Conservation (phyloP, 2,329 filamentous ascomycete species). For the Berkeleyomyces rouxiae region DNA sequence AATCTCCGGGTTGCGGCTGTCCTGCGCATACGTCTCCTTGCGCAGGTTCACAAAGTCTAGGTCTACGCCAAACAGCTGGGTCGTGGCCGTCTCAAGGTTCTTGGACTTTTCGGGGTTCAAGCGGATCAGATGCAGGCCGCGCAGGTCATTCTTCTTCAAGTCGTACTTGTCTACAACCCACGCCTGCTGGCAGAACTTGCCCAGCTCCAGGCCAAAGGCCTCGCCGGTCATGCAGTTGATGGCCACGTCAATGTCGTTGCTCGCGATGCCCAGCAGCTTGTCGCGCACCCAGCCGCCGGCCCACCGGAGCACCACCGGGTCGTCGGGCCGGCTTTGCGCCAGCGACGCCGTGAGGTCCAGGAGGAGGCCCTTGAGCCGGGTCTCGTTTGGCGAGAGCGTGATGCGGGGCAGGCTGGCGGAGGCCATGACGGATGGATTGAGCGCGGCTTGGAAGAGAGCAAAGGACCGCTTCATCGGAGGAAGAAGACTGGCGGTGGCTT, state of each 20-base stretch:
- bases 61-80: conserved; percentile 69
- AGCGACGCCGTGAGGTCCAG: conserved; percentile 59
- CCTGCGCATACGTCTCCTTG: conserved; percentile 78
- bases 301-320: conserved; percentile 50
- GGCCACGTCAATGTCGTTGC: conserved; percentile 70
- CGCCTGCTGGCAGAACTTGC: conserved; percentile 46
- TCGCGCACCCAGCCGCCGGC: conserved; percentile 81
- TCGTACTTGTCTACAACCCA: conserved; percentile 45
- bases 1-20: conserved; percentile 79
- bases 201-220: conserved; percentile 53
- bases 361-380: conserved; percentile 56
- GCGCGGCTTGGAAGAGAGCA: not conserved
- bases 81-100: conserved; percentile 82
- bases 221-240: conserved; percentile 76
- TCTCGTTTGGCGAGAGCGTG: conserved; percentile 51
- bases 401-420: conserved; percentile 19
- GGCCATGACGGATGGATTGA: not conserved
- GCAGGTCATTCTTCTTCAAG: conserved; percentile 42
- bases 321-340: conserved; percentile 19
- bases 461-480: conserved; percentile 6
- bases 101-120: conserved; percentile 94
- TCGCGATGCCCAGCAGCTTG: conserved; percentile 55
- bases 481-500: not conserved
- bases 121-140: conserved; percentile 71
- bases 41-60: conserved; percentile 89